These are phyloP conservation scores for Paecilomyces dactylethromorphus DNA, from an alignment of 2,329 filamentous ascomycete genomes.

Conservation along the genomic window DNA sequence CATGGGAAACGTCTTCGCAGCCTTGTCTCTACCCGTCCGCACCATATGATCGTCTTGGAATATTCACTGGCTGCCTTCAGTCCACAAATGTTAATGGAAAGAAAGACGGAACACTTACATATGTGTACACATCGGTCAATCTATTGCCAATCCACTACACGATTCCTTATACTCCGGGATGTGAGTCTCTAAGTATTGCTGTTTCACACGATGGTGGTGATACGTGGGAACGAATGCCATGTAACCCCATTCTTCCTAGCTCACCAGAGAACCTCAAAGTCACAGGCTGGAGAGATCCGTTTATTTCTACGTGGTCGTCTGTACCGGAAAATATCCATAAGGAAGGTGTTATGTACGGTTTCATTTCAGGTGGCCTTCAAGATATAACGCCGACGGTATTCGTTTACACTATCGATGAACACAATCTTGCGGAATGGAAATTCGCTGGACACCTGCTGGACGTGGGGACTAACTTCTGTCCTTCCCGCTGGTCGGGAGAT, in stretches of 20 bases:
- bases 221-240: constrained; percentile 27
- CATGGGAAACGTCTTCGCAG: constrained; percentile 24
- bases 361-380: constrained; percentile 44
- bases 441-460: constrained; percentile 41
- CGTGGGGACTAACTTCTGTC: constrained; percentile 30
- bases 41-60: constrained; percentile 32
- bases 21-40: constrained; percentile 26
- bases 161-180: constrained; percentile 27
- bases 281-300: constrained; percentile 40
- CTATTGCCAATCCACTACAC: constrained; percentile 36
- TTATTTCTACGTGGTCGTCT: constrained; percentile 22
- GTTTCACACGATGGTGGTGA: constrained; percentile 31
- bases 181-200: constrained; percentile 34
- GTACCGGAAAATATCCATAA: constrained; percentile 2
- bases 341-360: constrained; percentile 35
- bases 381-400: constrained; percentile 40
- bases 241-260: constrained; percentile 33
- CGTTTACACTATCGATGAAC: constrained; percentile 37
- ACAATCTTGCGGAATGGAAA: constrained; percentile 38
- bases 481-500: constrained; percentile 44
- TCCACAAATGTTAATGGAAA: constrained; percentile 18
- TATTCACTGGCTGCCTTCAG: constrained; percentile 37
- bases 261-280: constrained; percentile 26
- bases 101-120: constrained; percentile 21
- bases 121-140: constrained; percentile 36